Evolutionary conservation across 257 asterid species (phyloP).

Genomic region (Capsicum rhomboideum): DNA sequence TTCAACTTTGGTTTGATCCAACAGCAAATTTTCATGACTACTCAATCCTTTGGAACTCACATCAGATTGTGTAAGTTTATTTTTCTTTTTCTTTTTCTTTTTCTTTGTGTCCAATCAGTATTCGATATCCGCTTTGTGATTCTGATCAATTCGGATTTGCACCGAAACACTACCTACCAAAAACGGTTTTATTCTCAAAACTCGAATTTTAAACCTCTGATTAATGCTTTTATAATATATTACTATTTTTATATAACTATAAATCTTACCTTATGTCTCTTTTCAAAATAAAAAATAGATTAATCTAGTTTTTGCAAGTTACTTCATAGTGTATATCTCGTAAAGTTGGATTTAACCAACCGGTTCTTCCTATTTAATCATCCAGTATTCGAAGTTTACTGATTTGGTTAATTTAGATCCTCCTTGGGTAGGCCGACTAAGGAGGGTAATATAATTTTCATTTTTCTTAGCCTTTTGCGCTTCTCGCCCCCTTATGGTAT

Average conservation of each 20-base stretch:
- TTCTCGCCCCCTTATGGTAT: neutral
- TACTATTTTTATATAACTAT: too few relatives aligned
- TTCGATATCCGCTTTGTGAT: neutral
- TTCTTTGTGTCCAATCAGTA: accelerated
- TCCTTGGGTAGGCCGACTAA: neutral
- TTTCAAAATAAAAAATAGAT: neutral
- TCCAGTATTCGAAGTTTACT: neutral
- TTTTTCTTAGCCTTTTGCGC: neutral
- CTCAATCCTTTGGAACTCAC: constrained; percentile 5
- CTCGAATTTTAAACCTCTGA: too few relatives aligned
- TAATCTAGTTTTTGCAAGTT: neutral
- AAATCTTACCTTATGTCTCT: too few relatives aligned
- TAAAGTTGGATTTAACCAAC: neutral
- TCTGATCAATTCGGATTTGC: neutral
- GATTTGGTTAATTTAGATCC: neutral
- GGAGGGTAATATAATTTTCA: neutral
- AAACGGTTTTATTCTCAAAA: too few relatives aligned
- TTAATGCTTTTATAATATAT: too few relatives aligned
- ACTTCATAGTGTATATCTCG: neutral
- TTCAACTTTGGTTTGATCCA: constrained; percentile 9
- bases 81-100: neutral
- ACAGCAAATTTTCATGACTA: neutral
- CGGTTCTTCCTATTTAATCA: neutral
- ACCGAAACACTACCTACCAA: too few relatives aligned
- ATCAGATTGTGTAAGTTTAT: neutral